Base-by-base conservation (phyloP, 306 rosid species). In the Malus orientalis region DNA sequence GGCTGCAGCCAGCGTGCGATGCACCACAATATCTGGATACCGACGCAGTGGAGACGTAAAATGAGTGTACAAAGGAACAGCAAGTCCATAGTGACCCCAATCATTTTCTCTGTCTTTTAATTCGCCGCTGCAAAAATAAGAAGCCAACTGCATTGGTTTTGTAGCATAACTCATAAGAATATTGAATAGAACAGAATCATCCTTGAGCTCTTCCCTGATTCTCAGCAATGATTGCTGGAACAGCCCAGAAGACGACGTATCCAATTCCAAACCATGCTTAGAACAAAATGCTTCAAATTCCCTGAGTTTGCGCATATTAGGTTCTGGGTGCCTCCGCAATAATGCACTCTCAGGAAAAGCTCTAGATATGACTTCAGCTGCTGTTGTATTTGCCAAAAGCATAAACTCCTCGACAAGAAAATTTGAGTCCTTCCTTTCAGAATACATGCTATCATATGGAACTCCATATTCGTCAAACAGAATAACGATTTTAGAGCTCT, bases 1-100 rank as follows among this genome's bases (percentile, higher is more conserved):
- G 61, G 73, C 82, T 25, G 97, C 95, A 69, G 92, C 93, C 49
- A 95, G 87, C 14, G 81, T 86, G 72, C 99, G 92, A 74, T 95
- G 99, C 67, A 95, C 96, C 49, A 95, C 71, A 67, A 95, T 90
- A 89, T 95, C 99, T n/a, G 99, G 87, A 88, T 95, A 95, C 44
- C 96, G 89, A 10, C 96, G 97, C 70, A 95, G 73, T 63, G 97
- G 97, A 36, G 97, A 90, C 11, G 97, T 95, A 81, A 95, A 92
- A 85, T 95, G 99, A 69, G 97, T 92, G 84, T 95, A 95, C 32
- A 81, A 55, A 53, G 97, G 96, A 72, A 90, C 88, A 51, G 93
- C 91, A 79, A 95, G 85, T 16, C 92, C 91, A 74, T 92, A 95
- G 81, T 92, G 97, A 76, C 86, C 87, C 91, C 97, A 87, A 36